Evolutionary conservation across 2,329 filamentous ascomycete genomes (phyloP), one percentile per base, ranked within the genome.

Genomic region (Trichoderma pleuroti): DNA sequence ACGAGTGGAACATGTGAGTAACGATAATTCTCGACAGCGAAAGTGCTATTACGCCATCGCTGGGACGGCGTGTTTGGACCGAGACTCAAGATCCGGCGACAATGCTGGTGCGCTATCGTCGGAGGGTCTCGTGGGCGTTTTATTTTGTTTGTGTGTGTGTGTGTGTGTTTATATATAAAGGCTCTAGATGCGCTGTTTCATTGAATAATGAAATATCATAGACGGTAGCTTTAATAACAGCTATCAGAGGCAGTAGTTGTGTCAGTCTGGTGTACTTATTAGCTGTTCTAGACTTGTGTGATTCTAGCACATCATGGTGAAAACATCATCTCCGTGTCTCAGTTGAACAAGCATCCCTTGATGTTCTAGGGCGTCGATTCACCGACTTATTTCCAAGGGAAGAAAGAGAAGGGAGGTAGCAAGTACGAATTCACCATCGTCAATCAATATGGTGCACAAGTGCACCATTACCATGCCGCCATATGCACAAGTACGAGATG

Each of bases 41-140:
- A 78, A 86, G 84, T 86, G 84, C 84, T 84, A 73, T 78, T 86
- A 85, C 84, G 84, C 84, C 84, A 86, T 86, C 81, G 83, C 83
- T 83, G 83, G 82, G 84, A 85, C 83, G 84, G 84, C 80, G 84
- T 82, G 81, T 84, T 82, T 82, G 78, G 79, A 84, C 83, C 81
- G 84, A 83, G 83, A 75, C 78, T 77, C 75, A 76, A 73, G 72
- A 76, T 74, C 75, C 52, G 79, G 80, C 84, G 84, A 87, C 80
- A 86, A 86, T 86, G 85, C 85, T 82, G 64, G 71, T 82, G 81
- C 85, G 85, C 85, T 86, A 86, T 86, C 83, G 84, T 79, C 74
- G 76, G 80, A 76, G 76, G 79, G 83, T 76, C 82, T 85, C 83
- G 82, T 86, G 84, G 84, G 84, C 78, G 78, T 80, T 81, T 49